Evolutionary conservation across 75 land plant genomes (phyloP), one percentile per base, ranked within the genome.

Genomic region (Sequoia sempervirens): DNA sequence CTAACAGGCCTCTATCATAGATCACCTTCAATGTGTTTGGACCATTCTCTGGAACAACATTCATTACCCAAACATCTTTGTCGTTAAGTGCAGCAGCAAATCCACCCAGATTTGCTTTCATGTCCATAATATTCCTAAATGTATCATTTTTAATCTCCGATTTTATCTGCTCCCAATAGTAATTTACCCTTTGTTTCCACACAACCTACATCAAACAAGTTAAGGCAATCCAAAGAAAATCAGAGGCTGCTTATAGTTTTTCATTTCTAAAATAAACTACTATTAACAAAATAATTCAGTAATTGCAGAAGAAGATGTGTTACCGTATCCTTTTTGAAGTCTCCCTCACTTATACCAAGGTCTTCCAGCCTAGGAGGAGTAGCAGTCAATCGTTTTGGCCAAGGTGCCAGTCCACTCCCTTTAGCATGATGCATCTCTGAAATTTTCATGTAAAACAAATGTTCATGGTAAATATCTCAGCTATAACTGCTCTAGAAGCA

Each of bases 1-100:
- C 99, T 23, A 96, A 92, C 54, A 96, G 86, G 74, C 99, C 99
- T 86, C 99, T 89, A 82, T 95, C 97, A 84, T 89, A 95, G 52
- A 95, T 83, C 14, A 95, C 69, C 84, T 89, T 92, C 13, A 95
- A 91, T 0, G 99, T 95, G 81, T 90, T 92, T 4, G 93, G 94
- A 58, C 91, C 97, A 86, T 90, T 89, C 43, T 87, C 90, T 10
- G 97, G 93, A 23, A 95, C 97, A 36, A 93, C 97, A 88, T 96
- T 96, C 99, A 96, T 95, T 17, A 96, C 98, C 99, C 99, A 96
- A 11, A 96, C 97, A 83, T 89, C 87, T 82, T 95, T 90, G 81
- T 80, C 84, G 15, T 73, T 91, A 36, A 96, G 88, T 43, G 95
- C 94, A 68, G 99, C 99, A 17, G 94, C 94, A 91, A 96, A 93